Percentiles rank a stretch among this genome's conserved stretches.
Conservation (phyloP, 768 basidiomycete genomes). For the Exidia glandulosa region DNA sequence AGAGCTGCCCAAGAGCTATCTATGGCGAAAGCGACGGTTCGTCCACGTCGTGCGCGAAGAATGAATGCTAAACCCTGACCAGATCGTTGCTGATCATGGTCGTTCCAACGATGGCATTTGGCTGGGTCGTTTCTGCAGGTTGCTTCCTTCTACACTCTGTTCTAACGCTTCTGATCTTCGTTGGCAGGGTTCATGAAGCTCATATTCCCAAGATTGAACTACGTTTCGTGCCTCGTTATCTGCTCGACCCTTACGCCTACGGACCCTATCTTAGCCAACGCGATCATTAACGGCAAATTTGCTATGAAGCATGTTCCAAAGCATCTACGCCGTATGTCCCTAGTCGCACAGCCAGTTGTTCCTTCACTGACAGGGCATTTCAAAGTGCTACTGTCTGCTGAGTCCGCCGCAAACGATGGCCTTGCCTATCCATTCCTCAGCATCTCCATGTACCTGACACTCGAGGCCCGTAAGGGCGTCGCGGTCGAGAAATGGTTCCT, state of each 20-base stretch:
- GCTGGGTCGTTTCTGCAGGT: conserved; percentile 72
- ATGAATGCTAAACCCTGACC: background rate
- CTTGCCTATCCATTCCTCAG: conserved; percentile 84
- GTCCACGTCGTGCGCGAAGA: conserved; percentile 16
- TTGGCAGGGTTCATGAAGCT: conserved; percentile 49
- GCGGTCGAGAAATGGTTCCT: conserved; percentile 82
- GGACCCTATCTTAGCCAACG: conserved; percentile 43
- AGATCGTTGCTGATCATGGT: conserved; percentile 32
- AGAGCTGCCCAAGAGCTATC: conserved; percentile 79
- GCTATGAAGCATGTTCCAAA: conserved; percentile 58
- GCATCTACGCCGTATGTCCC: conserved; percentile 43
- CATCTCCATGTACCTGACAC: conserved; percentile 73
- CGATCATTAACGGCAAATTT: conserved; percentile 36
- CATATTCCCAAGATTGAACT: conserved; percentile 62
- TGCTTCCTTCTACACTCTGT: background rate
- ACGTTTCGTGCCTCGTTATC: conserved; percentile 70
- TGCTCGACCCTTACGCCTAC: conserved; percentile 89
- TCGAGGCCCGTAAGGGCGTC: conserved; percentile 48
- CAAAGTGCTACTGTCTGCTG: conserved; percentile 62
- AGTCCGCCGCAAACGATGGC: conserved; percentile 93
- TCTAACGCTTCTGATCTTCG: background rate
- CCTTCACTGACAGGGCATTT: background rate
- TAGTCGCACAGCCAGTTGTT: background rate
- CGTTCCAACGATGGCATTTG: conserved; percentile 75
- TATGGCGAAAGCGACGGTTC: conserved; percentile 49